Base-by-base conservation (phyloP, 495 filamentous ascomycete genomes). In the Wilcoxina mikolae region DNA sequence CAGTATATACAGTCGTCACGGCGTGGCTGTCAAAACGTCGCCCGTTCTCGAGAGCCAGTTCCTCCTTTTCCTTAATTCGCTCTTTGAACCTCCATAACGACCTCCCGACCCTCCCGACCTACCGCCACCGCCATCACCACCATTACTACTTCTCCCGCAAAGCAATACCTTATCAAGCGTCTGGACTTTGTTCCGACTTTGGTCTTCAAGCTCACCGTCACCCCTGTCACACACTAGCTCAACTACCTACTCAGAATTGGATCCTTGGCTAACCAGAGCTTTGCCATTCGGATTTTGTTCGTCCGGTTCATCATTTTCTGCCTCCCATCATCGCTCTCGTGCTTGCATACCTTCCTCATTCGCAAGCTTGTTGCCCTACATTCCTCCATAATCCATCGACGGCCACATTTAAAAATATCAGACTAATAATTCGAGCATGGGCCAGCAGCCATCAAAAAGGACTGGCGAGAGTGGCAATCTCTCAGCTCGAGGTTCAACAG, bases 361-460 rank as follows among this genome's bases (percentile, higher is more conserved):
- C 53, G 55, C 60, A 56, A 56, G 53, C 56, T 51, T 38, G 56
- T 51, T 50, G 64, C 65, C 63, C 66, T 64, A 62, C 56, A 64
- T 38, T 57, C 46, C 23, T 15, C 24, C 22, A 41, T 60, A 39
- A 20, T 51, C 46, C 29, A 41, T 44, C 25, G 45, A 51, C 51
- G 29, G 41, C 53, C 54, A 55, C 28, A 59, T 56, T 46, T 59
- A 55, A 39, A 43, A 2, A 53, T 1, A 11, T 46, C 15, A 46
- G 11, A 12, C n/a, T 24, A 46, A 46, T 25, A 54, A 53, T 50
- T 42, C 50, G 51, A 72, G 56, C 49, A 96, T 96, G 90, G 90
- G 90, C 70, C 93, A 95, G 73, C 80, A 87, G 74, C 76, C 79
- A 68, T 96, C 90, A 66, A 95, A 91, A 72, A 65, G 66, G 53